These are phyloP conservation scores for Sugiyamaella grinbergsii DNA, from an alignment of 1,139 yeast genomes.

Conservation along the genomic window DNA sequence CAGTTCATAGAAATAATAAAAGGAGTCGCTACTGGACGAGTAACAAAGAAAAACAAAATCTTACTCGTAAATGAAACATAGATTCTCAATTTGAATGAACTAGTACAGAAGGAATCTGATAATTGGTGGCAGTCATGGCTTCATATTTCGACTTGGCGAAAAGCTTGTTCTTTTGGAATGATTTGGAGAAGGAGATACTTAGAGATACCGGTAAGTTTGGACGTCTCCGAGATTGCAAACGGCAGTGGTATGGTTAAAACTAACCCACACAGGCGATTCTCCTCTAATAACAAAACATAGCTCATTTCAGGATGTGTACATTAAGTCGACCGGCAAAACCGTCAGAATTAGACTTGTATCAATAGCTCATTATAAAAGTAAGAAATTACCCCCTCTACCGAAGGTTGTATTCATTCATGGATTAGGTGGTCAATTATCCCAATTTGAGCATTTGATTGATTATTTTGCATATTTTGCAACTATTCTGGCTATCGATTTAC, in stretches of 20 bases:
- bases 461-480: conserved; percentile 67
- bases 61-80: not conserved
- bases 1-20: too few species aligned
- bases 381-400: conserved; percentile 50
- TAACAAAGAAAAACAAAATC: too few species aligned
- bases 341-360: conserved; percentile 35
- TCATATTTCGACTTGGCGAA: conserved; percentile 22
- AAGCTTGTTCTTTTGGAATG: conserved; percentile 35
- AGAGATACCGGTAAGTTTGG: conserved; percentile 28
- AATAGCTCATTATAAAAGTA: conserved; percentile 40
- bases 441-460: conserved; percentile 67
- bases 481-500: conserved; percentile 64
- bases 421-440: conserved; percentile 75
- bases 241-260: not conserved
- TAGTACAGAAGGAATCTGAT: not conserved
- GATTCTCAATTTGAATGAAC: too few species aligned
- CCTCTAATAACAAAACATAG: conserved; percentile 31
- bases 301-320: conserved; percentile 12
- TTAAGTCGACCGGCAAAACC: conserved; percentile 11
- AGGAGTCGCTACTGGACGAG: too few species aligned
- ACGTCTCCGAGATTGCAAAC: not conserved
- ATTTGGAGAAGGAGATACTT: conserved; percentile 33
- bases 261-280: conserved; percentile 29
- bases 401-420: conserved; percentile 68
- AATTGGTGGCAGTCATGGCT: not conserved